Conservation (phyloP, 1,139 yeast species). For the Geotrichum reessii region DNA sequence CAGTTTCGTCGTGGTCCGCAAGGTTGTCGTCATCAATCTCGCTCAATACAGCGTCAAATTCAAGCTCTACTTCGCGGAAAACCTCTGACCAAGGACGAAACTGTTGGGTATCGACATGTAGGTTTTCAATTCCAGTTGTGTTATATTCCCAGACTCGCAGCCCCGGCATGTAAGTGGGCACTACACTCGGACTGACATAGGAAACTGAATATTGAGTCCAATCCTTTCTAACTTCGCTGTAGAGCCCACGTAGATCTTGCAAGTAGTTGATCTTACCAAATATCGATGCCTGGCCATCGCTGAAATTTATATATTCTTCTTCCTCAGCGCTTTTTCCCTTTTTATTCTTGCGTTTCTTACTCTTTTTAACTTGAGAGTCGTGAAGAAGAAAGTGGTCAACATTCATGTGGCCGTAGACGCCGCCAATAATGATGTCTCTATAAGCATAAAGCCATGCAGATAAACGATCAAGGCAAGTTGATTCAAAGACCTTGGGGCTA, state of each 20-base stretch:
- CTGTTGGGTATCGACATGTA: conserved; percentile 21
- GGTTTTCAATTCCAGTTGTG: conserved; percentile 46
- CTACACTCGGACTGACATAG: conserved; percentile 67
- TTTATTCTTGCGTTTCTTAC: conserved; percentile 20
- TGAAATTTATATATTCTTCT: conserved; percentile 4
- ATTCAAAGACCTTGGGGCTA: conserved; percentile 66
- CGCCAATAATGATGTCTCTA: conserved; percentile 76
- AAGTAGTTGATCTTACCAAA: conserved; percentile 21
- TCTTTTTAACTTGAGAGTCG: conserved; percentile 44
- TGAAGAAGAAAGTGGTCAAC: conserved; percentile 76
- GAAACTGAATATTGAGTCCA: conserved; percentile 58
- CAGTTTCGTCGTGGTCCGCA: conserved; percentile 28
- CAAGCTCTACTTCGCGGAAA: conserved; percentile 44
- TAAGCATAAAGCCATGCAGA: conserved; percentile 75
- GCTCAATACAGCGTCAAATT: conserved; percentile 21
- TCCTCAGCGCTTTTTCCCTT: conserved; percentile 20
- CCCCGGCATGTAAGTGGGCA: conserved; percentile 82
- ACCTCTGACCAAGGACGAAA: conserved; percentile 47
- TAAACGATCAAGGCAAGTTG: conserved; percentile 64
- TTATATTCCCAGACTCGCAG: conserved; percentile 83
- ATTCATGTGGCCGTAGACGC: conserved; percentile 84
- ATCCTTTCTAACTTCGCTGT: conserved; percentile 12
- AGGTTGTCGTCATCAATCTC: conserved; percentile 28
- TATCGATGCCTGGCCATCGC: conserved; percentile 14
- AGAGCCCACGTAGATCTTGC: conserved; percentile 18